Percentiles rank a stretch among this genome's conserved stretches.
Conservation (phyloP, 371 early-diverging fungal species). For the Sporodiniella umbellata region DNA sequence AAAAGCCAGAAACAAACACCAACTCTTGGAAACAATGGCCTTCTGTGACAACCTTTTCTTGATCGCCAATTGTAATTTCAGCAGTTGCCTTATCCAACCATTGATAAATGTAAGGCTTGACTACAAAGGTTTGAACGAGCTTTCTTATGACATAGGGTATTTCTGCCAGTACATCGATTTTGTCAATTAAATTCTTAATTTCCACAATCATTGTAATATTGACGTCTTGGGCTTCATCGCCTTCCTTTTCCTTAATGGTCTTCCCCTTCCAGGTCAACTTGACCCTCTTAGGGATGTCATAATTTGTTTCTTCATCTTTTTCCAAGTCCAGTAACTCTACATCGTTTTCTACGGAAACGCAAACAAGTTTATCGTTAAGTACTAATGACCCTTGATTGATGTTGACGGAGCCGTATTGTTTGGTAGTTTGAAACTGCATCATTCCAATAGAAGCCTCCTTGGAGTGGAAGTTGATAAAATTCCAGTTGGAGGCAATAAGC, state of each 20-base stretch:
- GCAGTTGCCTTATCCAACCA: constrained; percentile 71
- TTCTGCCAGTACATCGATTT: constrained; percentile 85
- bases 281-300: constrained; percentile 73
- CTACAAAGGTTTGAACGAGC: constrained; percentile 87
- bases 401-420: constrained; percentile 64
- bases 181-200: constrained; percentile 61
- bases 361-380: constrained; percentile 60
- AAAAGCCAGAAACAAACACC: constrained; percentile 53
- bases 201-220: constrained; percentile 59
- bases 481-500: constrained; percentile 83
- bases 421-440: constrained; percentile 81
- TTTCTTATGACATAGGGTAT: constrained; percentile 87
- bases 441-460: constrained; percentile 64
- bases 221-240: constrained; percentile 58
- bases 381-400: constrained; percentile 79
- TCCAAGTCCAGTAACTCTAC: constrained; percentile 49
- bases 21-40: constrained; percentile 72
- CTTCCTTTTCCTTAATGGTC: constrained; percentile 49
- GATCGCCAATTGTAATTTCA: constrained; percentile 60
- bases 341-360: constrained; percentile 73
- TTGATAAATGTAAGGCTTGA: constrained; percentile 92
- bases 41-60: constrained; percentile 51
- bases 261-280: constrained; percentile 73
- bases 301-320: constrained; percentile 72
- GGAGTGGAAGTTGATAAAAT: constrained; percentile 69